Base-by-base conservation (phyloP, 1,284 basidiomycete genomes). In the Marasmius fiardii region DNA sequence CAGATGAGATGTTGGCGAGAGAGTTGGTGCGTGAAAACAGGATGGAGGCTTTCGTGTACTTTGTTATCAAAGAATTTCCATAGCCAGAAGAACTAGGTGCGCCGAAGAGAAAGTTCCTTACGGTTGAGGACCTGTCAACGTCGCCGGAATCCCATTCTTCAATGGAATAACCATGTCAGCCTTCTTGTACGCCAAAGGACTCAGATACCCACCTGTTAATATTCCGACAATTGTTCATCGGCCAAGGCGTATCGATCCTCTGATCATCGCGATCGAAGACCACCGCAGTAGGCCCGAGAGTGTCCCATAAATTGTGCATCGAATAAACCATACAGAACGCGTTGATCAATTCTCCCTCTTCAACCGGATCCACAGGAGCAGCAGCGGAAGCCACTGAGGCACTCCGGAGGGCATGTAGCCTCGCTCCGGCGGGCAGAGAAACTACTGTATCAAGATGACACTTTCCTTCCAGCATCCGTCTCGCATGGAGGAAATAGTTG, bases 191-290 rank as follows among this genome's bases (percentile, higher is more conserved):
- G 14, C 39, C 12, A 37, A 43, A 12, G 31, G 49, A 43, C 70
- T n/a, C n/a, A n/a, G n/a, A n/a, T n/a, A n/a, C n/a, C 60, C 61
- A 81, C 80, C 64, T 77, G 72, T 59, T 73, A 67, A 61, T 79
- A 81, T 44, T 69, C 66, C n/a, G 70, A 64, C 58, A 76, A n/a
- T n/a, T 70, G 48, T 81, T 75, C 49, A 80, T 60, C n/a, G 81
- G 81, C 80, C 82, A 85, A 4, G 82, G 81, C 1, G 80, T 79
- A 60, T 84, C 82, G 12, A 84, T 77, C 55, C 70, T 72, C 59
- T 75, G 71, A 1, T 75, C 75, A 34, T 75, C 75, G 3, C 73
- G 71, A 57, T 79, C 76, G 35, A 79, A 68, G 21, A 73, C 69
- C 21, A 79, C 71, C 44, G 71, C 74, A 1, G 53, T 49, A 14